Evolutionary conservation across 805 yeast genomes (phyloP).

Genomic region (Ogataea naganishii): DNA sequence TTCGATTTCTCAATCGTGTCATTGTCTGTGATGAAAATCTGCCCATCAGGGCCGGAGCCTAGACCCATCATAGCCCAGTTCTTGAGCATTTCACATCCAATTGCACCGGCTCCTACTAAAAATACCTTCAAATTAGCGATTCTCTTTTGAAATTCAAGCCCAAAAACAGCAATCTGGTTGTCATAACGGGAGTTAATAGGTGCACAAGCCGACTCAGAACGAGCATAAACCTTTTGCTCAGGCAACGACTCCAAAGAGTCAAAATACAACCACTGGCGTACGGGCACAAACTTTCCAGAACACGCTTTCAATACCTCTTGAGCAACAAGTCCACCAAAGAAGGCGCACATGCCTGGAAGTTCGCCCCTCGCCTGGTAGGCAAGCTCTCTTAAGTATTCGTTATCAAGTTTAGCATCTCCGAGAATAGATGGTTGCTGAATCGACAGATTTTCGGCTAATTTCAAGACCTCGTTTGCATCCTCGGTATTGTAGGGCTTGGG

Average conservation of each 20-base stretch:
- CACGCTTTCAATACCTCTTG: slow-evolving; percentile 95
- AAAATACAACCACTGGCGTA: slow-evolving; percentile 85
- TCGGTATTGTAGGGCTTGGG: slow-evolving; percentile 72
- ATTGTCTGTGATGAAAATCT: slow-evolving; percentile 80
- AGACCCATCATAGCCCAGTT: slow-evolving; percentile 97
- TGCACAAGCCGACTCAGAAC: slow-evolving; percentile 63
- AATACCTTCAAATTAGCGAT: slow-evolving; percentile 76
- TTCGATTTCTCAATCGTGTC: slow-evolving; percentile 95
- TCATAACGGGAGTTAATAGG: slow-evolving; percentile 84
- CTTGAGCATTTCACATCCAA: slow-evolving; percentile 97
- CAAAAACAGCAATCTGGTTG: slow-evolving; percentile 92
- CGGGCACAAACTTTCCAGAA: slow-evolving; percentile 91
- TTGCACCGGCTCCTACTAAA: slow-evolving; percentile 95
- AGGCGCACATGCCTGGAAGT: slow-evolving; percentile 80
- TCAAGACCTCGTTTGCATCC: slow-evolving; percentile 63
- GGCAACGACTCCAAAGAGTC: slow-evolving; percentile 93
- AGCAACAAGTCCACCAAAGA: slow-evolving; percentile 89
- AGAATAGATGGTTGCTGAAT: slow-evolving; percentile 48
- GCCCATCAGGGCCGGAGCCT: slow-evolving; percentile 86
- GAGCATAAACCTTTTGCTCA: slow-evolving; percentile 39
- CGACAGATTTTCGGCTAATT: slow-evolving; percentile 51
- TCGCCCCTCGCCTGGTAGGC: slow-evolving; percentile 88
- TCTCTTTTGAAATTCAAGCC: slow-evolving; percentile 62
- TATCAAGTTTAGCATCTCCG: slow-evolving; percentile 47
- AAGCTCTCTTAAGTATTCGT: slow-evolving; percentile 58